A percentile compares a stretch with the other conserved stretches of the same genome.
Evolutionary conservation across 768 basidiomycete genomes (phyloP).

Genomic region (Infundibulicybe gibba): DNA sequence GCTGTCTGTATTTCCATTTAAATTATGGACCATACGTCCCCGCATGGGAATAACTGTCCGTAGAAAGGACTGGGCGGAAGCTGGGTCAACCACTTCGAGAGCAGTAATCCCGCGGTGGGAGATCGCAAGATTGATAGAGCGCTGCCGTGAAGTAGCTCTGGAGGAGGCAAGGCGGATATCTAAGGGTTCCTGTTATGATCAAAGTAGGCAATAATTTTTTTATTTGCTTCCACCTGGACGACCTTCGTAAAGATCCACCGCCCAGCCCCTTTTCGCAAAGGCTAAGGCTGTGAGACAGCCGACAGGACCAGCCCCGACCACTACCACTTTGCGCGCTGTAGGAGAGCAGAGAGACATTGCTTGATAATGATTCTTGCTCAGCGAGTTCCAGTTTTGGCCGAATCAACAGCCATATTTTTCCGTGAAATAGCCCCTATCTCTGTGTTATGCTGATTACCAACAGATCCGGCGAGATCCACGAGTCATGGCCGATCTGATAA

Average conservation of each 20-base stretch:
- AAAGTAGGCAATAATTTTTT: not conserved
- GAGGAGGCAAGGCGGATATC: slow-evolving; percentile 75
- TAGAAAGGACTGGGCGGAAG: slow-evolving; percentile 66
- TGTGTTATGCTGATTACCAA: too few relatives aligned
- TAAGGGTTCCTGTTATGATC: slow-evolving; percentile 27
- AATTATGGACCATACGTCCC: slow-evolving; percentile 91
- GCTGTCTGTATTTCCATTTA: slow-evolving; percentile 68
- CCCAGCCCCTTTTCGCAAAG: slow-evolving; percentile 85
- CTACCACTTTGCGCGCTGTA: slow-evolving; percentile 43
- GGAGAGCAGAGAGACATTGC: slow-evolving; percentile 8
- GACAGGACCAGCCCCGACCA: slow-evolving; percentile 91
- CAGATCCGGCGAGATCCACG: too few relatives aligned
- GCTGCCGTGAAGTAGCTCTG: slow-evolving; percentile 61
- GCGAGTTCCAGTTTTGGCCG: not conserved
- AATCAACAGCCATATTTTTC: not conserved
- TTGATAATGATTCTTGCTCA: slow-evolving; percentile 3
- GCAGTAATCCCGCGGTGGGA: slow-evolving; percentile 92
- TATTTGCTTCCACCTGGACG: slow-evolving; percentile 48
- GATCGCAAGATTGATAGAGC: slow-evolving; percentile 96
- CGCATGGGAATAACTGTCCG: slow-evolving; percentile 87
- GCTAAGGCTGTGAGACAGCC: slow-evolving; percentile 88
- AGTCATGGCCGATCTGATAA: too few relatives aligned
- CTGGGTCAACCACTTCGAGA: slow-evolving; percentile 74
- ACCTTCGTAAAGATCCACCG: slow-evolving; percentile 75
- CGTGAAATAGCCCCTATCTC: slow-evolving; percentile 7